Evolutionary conservation across 2,329 filamentous ascomycete species (phyloP), one percentile per base, ranked within the genome.

Genomic region (Calonectria crousiana): DNA sequence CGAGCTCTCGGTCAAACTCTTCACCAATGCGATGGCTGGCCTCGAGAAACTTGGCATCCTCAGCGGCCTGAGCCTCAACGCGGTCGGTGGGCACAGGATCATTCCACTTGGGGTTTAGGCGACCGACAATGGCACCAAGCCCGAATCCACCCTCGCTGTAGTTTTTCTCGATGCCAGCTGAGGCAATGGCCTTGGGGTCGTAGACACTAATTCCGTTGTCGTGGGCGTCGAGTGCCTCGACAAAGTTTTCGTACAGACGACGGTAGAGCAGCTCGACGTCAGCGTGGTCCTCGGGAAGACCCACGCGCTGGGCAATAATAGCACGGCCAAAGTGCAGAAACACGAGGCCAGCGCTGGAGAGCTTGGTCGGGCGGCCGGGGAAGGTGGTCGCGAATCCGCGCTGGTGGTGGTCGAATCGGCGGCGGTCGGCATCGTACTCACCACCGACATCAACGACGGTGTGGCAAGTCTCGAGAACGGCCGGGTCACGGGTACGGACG

Each of bases 391-490:
- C 86, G 89, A 99, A 99, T 82, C 92, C 93, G 77, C 96, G 95
- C 89, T 99, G 97, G 90, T 99, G 97, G 88, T 99, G 97, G 86
- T 99, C 97, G 89, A 95, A 99, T 81, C 96, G 94, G 86, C 95
- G 92, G 77, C 86, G 87, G 66, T 88, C 84, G 70, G 94, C 87
- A 82, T 98, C 94, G 87, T 99, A 98, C 85, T 96, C 94, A 81
- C 96, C 96, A 82, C 96, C 96, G n/a, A 98, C 97, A 83, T 99
- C 97, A 79, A 98, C 96, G 73, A 99, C 96, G 70, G 95, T 98
- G 88, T 98, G 95, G 89, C 96, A 98, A 74, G 90, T 91, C 51
- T 92, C 90, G 49, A 99, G 93, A 38, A 93, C 84, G 32, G 92
- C 90, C 23, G 95, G 92, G 85, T 99, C 95, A 81, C 97, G 94